Evolutionary conservation across 1,284 basidiomycete genomes (phyloP), one percentile per base, ranked within the genome.

Genomic region (Caloboletus inedulis): DNA sequence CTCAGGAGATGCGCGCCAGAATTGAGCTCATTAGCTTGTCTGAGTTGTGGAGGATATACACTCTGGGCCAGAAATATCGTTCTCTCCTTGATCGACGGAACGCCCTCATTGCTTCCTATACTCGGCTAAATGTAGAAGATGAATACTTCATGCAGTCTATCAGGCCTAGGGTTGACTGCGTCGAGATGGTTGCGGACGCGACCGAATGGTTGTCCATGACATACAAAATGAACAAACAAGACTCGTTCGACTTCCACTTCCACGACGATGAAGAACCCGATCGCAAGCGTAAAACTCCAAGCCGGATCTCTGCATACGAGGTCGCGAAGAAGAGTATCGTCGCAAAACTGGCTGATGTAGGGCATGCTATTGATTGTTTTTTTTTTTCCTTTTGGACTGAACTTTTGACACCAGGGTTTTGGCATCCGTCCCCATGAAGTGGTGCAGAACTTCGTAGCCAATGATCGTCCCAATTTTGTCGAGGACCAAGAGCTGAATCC

Each of bases 161-260:
- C 45, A 70, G 75, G 41, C 77, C 80, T 42, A 78, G 78, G 58
- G 76, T 87, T 36, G 86, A 89, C 54, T 83, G 80, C 47, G 86
- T 96, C 37, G 97, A 99, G 71, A 83, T 93, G 58, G 89, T 97
- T 12, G 87, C 91, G 0, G 97, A 99, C 64, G 84, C 91, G 18
- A 87, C 89, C 0, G 95, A 97, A 62, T 99, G 94, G 93, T 72
- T 99, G 43, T 76, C 81, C 23, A 84, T 94, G 78, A 91, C 89
- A 67, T 92, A 94, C 65, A 86, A 85, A 65, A 81, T 84, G 62
- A 85, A 86, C 70, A 88, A 84, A 64, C 80, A 83, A 62, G 80
- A 87, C 52, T 75, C 73, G 6, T 65, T 72, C 23, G 81, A 83
- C 37, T 75, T 89, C 51, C 79, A 77, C 30, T 87, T 87, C 64